Percentiles rank a stretch among this genome's conserved stretches.
Conservation (phyloP, 768 basidiomycete species). For the Pholiota conissans region DNA sequence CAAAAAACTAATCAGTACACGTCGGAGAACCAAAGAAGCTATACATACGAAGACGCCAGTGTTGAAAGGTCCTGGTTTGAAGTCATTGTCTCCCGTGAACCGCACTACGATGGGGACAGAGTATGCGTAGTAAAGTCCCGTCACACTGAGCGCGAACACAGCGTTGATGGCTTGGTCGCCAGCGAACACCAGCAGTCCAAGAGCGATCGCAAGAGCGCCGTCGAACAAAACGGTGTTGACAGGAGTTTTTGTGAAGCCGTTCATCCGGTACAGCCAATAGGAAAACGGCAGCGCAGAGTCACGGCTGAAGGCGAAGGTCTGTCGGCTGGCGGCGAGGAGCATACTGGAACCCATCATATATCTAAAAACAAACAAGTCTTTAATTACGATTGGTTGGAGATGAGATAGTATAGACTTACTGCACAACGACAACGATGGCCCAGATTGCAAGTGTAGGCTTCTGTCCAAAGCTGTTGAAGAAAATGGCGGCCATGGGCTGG, state of each 20-base stretch:
- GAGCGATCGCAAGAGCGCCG: constrained; percentile 42
- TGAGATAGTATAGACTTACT: constrained; percentile 23
- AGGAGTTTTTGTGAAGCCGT: constrained; percentile 54
- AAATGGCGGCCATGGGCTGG: constrained; percentile 64
- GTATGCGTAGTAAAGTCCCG: constrained; percentile 50
- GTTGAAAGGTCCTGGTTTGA: constrained; percentile 57
- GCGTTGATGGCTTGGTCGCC: constrained; percentile 59
- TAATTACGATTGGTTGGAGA: neutral
- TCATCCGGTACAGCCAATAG: constrained; percentile 57
- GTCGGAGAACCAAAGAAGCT: neutral
- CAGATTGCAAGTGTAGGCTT: constrained; percentile 37
- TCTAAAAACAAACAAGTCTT: constrained; percentile 24
- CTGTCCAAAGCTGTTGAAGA: constrained; percentile 47
- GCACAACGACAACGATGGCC: constrained; percentile 38
- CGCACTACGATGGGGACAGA: constrained; percentile 54
- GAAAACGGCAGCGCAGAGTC: constrained; percentile 72
- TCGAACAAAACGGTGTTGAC: constrained; percentile 61
- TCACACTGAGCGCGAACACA: constrained; percentile 51
- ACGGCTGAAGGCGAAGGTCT: constrained; percentile 71
- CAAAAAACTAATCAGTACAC: neutral
- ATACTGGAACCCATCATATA: constrained; percentile 64
- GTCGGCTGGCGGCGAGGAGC: constrained; percentile 41
- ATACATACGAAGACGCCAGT: constrained; percentile 38
- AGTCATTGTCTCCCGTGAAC: constrained; percentile 45
- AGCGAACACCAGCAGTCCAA: constrained; percentile 63